Conservation (phyloP, 192 early-diverging fungal genomes). For the Tieghemiomyces parasiticus region DNA sequence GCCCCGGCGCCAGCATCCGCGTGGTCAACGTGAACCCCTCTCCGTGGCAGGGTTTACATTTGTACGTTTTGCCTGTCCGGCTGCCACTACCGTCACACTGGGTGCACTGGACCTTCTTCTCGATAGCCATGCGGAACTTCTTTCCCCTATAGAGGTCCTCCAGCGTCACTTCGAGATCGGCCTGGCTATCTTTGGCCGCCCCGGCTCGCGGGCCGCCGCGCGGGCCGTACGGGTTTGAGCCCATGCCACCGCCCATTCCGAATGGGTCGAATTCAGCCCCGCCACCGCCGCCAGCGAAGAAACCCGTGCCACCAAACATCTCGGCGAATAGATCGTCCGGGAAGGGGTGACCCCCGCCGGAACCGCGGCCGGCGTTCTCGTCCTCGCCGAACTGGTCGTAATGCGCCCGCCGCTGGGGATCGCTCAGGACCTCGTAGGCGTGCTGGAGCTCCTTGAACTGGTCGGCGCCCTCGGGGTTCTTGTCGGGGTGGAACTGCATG, state of each 20-base stretch:
- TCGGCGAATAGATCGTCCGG: slow-evolving; percentile 79
- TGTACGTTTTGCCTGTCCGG: neutral
- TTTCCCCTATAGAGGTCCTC: slow-evolving; percentile 85
- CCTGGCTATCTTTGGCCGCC: slow-evolving; percentile 65
- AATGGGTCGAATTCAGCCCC: neutral
- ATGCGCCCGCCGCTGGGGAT: slow-evolving; percentile 40
- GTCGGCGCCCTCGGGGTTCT: slow-evolving; percentile 49
- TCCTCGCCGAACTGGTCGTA: slow-evolving; percentile 76
- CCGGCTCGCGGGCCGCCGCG: slow-evolving; percentile 45
- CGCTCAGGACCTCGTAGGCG: slow-evolving; percentile 62
- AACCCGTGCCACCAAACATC: slow-evolving; percentile 66
- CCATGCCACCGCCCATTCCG: neutral
- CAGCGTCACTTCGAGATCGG: slow-evolving; percentile 68
- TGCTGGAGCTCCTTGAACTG: slow-evolving; percentile 63
- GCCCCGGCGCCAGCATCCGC: slow-evolving; percentile 4
- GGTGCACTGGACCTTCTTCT: slow-evolving; percentile 76
- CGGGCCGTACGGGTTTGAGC: slow-evolving; percentile 23
- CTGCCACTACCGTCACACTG: slow-evolving; percentile 77
- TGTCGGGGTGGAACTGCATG: slow-evolving; percentile 37
- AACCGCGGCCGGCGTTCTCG: slow-evolving; percentile 49
- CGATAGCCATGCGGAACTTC: slow-evolving; percentile 70
- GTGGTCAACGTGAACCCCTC: slow-evolving; percentile 1
- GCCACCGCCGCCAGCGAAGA: slow-evolving; percentile 18
- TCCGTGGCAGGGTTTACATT: neutral
- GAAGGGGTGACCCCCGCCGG: slow-evolving; percentile 29